Evolutionary conservation across 148 eudicot species (phyloP).

Genomic region (Drosera capensis): DNA sequence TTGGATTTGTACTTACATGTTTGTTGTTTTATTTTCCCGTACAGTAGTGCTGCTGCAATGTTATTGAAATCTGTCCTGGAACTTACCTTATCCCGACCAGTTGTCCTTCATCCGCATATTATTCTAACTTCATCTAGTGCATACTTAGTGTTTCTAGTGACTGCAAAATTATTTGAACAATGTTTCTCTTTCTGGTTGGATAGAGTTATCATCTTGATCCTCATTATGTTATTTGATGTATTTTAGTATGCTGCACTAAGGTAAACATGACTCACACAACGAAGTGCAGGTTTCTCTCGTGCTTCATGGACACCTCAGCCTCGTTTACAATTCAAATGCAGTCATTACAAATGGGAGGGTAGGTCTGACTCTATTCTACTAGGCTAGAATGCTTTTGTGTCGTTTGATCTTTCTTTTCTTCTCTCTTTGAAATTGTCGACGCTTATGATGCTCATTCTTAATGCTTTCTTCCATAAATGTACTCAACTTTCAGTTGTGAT

Average conservation of each 20-base stretch:
- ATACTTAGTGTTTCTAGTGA: too few species aligned
- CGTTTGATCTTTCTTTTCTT: conserved; percentile 1
- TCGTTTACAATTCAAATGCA: conserved; percentile 48
- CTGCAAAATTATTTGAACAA: too few species aligned
- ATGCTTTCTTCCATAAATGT: neutral
- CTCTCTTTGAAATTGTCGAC: neutral
- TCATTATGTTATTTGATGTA: too few species aligned
- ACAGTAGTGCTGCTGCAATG: neutral
- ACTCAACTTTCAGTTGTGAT: neutral
- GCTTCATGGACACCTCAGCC: conserved; percentile 47
- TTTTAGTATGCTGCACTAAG: too few species aligned
- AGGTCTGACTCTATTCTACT: conserved; percentile 14
- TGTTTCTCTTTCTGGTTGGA: too few species aligned
- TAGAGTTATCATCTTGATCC: too few species aligned
- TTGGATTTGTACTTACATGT: neutral
- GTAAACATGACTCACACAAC: conserved; percentile 2
- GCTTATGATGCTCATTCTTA: neutral
- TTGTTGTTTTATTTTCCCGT: neutral
- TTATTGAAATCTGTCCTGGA: too few species aligned
- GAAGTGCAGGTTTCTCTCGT: conserved; percentile 54
- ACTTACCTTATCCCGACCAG: too few species aligned
- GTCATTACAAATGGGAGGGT: conserved; percentile 98
- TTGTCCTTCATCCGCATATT: too few species aligned
- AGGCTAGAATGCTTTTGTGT: neutral
- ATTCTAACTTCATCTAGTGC: too few species aligned